phyloP scores from a whole-genome alignment of 1,284 basidiomycete genomes.

The Heterobasidion parviporum region DNA sequence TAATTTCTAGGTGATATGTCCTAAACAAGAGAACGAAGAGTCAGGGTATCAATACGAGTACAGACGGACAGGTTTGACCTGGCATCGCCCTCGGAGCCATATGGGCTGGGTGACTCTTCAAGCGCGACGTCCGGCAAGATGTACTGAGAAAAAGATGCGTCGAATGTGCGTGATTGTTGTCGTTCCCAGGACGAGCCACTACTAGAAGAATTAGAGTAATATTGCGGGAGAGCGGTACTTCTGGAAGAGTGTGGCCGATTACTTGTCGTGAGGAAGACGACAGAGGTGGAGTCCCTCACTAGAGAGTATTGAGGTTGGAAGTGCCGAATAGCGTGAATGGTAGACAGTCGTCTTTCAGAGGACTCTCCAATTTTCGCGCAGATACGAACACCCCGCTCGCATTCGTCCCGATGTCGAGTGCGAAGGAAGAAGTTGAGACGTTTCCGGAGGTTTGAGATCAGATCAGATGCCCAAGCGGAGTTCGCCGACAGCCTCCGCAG shows the following conservation, averaged over 20 bases:
- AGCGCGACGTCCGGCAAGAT: slow-evolving; percentile 5
- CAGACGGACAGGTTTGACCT: slow-evolving; percentile 5
- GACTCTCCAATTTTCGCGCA: not conserved
- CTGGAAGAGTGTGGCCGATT: slow-evolving; percentile 10
- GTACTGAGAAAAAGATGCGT: slow-evolving; percentile 5
- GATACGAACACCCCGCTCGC: not conserved
- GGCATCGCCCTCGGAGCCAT: slow-evolving; percentile 5
- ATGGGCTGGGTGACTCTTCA: slow-evolving; percentile 6
- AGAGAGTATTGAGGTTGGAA: not conserved
- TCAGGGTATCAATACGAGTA: not conserved
- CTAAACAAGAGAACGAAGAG: slow-evolving; percentile 23
- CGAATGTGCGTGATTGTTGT: slow-evolving; percentile 8
- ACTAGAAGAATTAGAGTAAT: slow-evolving; percentile 2
- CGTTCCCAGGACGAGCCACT: slow-evolving; percentile 8
- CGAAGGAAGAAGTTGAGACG: not conserved
- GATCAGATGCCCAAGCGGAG: not conserved
- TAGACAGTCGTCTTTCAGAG: not conserved
- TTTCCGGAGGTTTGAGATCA: not conserved
- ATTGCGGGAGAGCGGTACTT: slow-evolving; percentile 6
- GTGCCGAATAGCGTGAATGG: not conserved
- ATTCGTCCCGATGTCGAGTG: not conserved
- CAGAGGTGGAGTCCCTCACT: not conserved
- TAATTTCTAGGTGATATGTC: slow-evolving; percentile 66
- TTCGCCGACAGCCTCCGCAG: not conserved
- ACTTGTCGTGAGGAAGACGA: slow-evolving; percentile 1